phyloP scores from a whole-genome alignment of 257 asterid species.

The Jacaranda mimosifolia region DNA sequence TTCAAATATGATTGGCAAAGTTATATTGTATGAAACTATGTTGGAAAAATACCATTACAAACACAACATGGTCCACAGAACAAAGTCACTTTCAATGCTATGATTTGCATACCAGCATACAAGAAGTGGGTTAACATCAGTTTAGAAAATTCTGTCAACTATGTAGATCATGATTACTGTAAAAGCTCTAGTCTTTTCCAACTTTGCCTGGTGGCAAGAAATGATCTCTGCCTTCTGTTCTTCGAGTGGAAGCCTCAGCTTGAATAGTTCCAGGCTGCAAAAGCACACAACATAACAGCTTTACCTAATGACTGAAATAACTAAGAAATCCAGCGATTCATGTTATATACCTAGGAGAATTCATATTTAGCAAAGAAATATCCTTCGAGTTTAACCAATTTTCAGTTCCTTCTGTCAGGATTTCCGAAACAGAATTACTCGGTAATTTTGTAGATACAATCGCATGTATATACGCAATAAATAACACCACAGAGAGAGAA shows the following conservation, averaged over 20 bases:
- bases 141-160: neutral
- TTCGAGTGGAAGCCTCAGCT: slow-evolving; percentile 27
- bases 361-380: neutral
- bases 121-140: neutral
- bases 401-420: too few species aligned
- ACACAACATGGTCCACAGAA: neutral
- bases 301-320: too few species aligned
- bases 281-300: neutral
- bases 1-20: too few species aligned
- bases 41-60: slow-evolving; percentile 1
- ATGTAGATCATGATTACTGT: neutral
- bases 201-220: neutral
- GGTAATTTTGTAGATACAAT: neutral
- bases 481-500: neutral
- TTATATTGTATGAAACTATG: neutral
- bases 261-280: slow-evolving; percentile 46
- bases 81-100: neutral
- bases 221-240: neutral
- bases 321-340: too few species aligned
- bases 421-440: neutral
- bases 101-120: neutral
- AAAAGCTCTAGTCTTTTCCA: slow-evolving; percentile 12
- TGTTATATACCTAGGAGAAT: too few species aligned
- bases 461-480: neutral
- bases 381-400: neutral